Conservation (phyloP, 1,284 basidiomycete genomes). For the Pyrrhoderma lamaoense region DNA sequence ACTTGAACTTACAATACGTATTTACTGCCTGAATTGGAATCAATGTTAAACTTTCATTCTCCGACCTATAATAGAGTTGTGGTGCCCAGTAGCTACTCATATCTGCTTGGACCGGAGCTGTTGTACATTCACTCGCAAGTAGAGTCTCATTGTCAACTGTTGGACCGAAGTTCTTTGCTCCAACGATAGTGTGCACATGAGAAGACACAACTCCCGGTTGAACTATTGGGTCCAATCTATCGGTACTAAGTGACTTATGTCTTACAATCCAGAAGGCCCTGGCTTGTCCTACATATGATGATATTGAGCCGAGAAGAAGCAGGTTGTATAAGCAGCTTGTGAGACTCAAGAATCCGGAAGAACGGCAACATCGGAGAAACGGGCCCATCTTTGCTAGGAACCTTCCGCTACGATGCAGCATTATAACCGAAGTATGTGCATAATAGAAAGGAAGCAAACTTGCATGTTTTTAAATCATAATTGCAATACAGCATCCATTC, state of each 20-base stretch:
- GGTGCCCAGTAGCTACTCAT: slow-evolving; percentile 22
- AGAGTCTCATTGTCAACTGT: slow-evolving; percentile 29
- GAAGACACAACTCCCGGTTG: slow-evolving; percentile 32
- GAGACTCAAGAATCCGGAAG: too few species aligned
- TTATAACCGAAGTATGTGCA: too few species aligned
- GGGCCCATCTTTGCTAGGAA: too few species aligned
- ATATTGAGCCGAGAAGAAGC: not conserved
- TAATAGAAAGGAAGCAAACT: too few species aligned
- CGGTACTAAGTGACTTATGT: slow-evolving; percentile 28
- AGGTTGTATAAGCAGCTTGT: too few species aligned
- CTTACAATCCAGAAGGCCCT: slow-evolving; percentile 7
- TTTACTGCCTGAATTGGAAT: slow-evolving; percentile 3
- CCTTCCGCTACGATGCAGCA: too few species aligned
- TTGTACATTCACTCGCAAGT: slow-evolving; percentile 35
- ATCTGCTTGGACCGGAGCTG: slow-evolving; percentile 36
- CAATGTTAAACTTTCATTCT: slow-evolving; percentile 5
- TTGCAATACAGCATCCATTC: too few species aligned
- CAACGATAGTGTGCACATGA: slow-evolving; percentile 37
- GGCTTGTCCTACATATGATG: not conserved
- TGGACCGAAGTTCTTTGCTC: slow-evolving; percentile 36
- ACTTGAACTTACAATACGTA: slow-evolving; percentile 6
- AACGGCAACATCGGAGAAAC: too few species aligned
- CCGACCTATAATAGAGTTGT: slow-evolving; percentile 1
- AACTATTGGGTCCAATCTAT: slow-evolving; percentile 36
- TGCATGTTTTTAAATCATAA: too few species aligned